phyloP scores from a whole-genome alignment of 1,284 basidiomycete genomes.

The Sanghuangporus weigelae region DNA sequence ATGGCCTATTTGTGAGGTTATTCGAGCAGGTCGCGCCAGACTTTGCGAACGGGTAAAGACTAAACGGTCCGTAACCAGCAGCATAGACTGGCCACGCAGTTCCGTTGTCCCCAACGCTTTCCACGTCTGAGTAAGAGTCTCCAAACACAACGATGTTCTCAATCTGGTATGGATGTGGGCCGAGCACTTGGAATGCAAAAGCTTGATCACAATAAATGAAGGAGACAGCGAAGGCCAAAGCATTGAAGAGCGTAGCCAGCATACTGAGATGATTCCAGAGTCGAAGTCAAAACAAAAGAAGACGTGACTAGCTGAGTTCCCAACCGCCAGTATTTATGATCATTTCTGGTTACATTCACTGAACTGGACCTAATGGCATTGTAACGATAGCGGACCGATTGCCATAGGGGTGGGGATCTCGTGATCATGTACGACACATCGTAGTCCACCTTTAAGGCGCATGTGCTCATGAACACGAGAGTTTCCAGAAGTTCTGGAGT shows the following conservation, averaged over 20 bases:
- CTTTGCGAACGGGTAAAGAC: constrained; percentile 37
- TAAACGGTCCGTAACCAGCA: constrained; percentile 33
- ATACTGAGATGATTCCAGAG: not conserved
- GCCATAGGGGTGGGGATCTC: not conserved
- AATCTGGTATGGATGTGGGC: constrained; percentile 30
- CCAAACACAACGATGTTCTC: constrained; percentile 41
- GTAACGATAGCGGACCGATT: not conserved
- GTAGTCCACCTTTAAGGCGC: not conserved
- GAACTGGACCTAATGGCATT: not conserved
- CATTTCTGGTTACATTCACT: no score
- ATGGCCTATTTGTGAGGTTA: constrained; percentile 33
- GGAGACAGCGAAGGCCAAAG: not conserved
- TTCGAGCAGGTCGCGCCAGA: constrained; percentile 43
- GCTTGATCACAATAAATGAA: not conserved
- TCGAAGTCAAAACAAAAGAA: no score
- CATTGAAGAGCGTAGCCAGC: not conserved
- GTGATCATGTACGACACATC: not conserved
- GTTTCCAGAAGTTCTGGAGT: not conserved
- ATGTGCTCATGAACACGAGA: not conserved
- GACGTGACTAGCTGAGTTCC: no score
- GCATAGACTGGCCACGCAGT: constrained; percentile 41
- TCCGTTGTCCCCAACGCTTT: constrained; percentile 31
- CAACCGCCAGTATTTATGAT: no score
- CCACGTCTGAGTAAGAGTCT: constrained; percentile 42
- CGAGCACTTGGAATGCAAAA: not conserved